These are phyloP conservation scores for Moesziomyces sp. DNA, from an alignment of 1,284 basidiomycete genomes.

Conservation along the genomic window DNA sequence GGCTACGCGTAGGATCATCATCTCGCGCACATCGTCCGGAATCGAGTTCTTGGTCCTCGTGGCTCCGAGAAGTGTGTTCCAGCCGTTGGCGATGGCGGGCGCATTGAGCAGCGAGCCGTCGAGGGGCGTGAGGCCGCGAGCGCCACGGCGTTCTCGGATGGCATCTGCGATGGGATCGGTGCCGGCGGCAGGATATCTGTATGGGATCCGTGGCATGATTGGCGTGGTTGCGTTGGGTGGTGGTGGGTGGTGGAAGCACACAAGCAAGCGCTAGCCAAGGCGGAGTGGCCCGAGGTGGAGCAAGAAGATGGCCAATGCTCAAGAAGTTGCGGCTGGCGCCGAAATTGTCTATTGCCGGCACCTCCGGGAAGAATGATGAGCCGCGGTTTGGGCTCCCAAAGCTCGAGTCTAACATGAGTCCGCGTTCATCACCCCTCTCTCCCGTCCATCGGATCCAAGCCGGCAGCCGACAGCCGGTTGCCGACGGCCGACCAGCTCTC, in stretches of 20 bases:
- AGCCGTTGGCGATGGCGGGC: constrained; percentile 65
- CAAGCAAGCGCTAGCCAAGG: not conserved
- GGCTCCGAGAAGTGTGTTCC: constrained; percentile 69
- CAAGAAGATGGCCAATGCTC: constrained; percentile 1
- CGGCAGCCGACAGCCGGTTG: not conserved
- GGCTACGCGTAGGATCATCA: constrained; percentile 70
- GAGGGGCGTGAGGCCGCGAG: constrained; percentile 69
- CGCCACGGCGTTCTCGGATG: constrained; percentile 68
- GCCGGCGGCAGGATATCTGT: constrained; percentile 66
- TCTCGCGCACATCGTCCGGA: constrained; percentile 69
- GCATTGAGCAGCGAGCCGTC: constrained; percentile 69
- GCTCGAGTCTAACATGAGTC: no score
- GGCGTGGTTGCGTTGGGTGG: not conserved
- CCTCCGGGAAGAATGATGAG: no score
- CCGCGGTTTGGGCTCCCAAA: no score
- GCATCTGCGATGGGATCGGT: constrained; percentile 68
- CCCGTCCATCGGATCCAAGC: no score
- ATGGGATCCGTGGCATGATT: constrained; percentile 66
- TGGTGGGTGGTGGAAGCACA: not conserved
- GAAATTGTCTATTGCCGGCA: no score
- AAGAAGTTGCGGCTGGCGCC: not conserved
- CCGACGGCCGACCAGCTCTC: no score
- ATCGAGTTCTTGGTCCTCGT: constrained; percentile 68
- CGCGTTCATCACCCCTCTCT: no score
- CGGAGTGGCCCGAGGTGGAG: constrained; percentile 27